Base-by-base conservation (phyloP, 441 rosid genomes). In the Manihot esculenta region DNA sequence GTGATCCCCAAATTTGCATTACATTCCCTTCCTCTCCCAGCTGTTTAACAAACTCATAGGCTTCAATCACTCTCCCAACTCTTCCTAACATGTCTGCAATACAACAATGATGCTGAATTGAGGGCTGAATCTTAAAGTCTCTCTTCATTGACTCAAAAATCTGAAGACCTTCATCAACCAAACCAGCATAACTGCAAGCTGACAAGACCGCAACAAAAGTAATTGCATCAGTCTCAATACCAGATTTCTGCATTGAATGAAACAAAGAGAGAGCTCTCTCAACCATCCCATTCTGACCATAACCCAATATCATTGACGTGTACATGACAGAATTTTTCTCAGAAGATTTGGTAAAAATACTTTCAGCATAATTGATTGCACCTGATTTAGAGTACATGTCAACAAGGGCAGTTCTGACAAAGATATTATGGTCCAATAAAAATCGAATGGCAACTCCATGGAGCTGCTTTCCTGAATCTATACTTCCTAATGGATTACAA, bases 361-460 rank as follows among this genome's bases (percentile, higher is more conserved):
- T 76, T 74, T 91, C 96, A 51, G 94, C 91, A 68, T 83, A 82
- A 60, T 60, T 62, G 27, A 93, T 84, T 2, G 72, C 83, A 75
- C 97, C 98, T 35, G 85, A 85, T 76, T 93, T 93, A 58, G 97
- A 93, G 66, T 93, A 91, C 94, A 87, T 86, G 81, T 88, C 96
- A 64, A 91, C 82, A 71, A 91, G 83, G 48, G 98, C 93, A 55
- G 94, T 84, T 58, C 84, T 83, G 2, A 93, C 90, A 68, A 87
- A 93, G 73, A 93, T 82, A 72, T 86, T 93, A 20, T 78, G 81
- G 74, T 87, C 90, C 83, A 85, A 79, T 70, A 75, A 75, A 66
- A 78, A 77, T 66, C 91, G 90, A 70, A 93, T 60, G 5, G 90
- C 86, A 76, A 85, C 85, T 64, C 90, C 96, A 76, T 91, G 97